Conservation (phyloP, 306 rosid species). For the Cucumis melo region DNA sequence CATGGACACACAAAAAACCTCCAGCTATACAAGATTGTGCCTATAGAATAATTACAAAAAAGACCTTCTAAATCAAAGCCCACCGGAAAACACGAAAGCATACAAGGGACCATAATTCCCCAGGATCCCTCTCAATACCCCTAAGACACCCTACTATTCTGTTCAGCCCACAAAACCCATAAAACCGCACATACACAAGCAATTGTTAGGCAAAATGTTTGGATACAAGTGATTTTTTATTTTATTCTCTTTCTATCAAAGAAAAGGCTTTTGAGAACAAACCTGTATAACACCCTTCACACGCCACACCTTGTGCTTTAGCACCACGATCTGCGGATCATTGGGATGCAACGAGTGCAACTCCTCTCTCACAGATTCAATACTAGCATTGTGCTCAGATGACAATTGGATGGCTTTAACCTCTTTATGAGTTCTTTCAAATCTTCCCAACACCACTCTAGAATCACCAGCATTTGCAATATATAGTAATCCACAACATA, state of each 20-base stretch:
- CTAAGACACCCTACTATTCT: too few relatives aligned
- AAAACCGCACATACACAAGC: too few relatives aligned
- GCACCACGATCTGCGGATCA: slow-evolving; percentile 85
- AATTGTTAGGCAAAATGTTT: neutral
- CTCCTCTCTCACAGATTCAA: slow-evolving; percentile 78
- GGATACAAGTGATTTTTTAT: neutral
- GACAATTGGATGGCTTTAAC: slow-evolving; percentile 80
- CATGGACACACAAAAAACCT: too few relatives aligned
- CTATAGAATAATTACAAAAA: too few relatives aligned
- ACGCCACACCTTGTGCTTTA: slow-evolving; percentile 95
- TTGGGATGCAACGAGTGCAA: slow-evolving; percentile 64
- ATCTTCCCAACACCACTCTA: slow-evolving; percentile 75
- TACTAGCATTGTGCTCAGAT: slow-evolving; percentile 80
- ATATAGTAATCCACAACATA: slow-evolving; percentile 68
- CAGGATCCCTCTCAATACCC: too few relatives aligned
- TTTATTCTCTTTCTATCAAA: neutral
- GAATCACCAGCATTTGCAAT: slow-evolving; percentile 97
- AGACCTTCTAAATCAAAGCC: too few relatives aligned
- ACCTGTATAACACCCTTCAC: slow-evolving; percentile 99
- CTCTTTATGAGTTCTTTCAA: slow-evolving; percentile 33
- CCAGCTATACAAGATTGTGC: too few relatives aligned
- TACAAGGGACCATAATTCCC: too few relatives aligned
- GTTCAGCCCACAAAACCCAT: too few relatives aligned
- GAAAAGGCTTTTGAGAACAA: slow-evolving; percentile 1
- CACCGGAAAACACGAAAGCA: too few relatives aligned